phyloP scores from a whole-genome alignment of 441 rosid genomes.

The Corymbia calophylla region DNA sequence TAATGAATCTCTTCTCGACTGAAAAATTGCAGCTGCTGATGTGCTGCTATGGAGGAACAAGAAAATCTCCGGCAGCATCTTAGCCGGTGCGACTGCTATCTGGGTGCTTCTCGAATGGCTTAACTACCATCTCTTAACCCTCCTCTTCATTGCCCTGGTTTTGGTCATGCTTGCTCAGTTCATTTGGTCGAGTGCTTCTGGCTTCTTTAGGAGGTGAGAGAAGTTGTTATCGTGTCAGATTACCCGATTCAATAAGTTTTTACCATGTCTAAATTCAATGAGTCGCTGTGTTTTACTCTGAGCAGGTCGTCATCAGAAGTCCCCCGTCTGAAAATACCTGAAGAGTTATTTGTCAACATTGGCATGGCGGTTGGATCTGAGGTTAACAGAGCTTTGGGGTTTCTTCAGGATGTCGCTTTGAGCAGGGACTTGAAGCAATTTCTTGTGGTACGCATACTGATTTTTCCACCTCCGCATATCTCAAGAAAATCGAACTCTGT shows the following conservation, averaged over 20 bases:
- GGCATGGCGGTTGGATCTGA: conserved; percentile 18
- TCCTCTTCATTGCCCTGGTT: conserved; percentile 34
- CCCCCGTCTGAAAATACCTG: conserved; percentile 26
- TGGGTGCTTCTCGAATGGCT: conserved; percentile 47
- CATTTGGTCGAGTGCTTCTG: conserved; percentile 30
- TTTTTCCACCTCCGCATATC: not conserved
- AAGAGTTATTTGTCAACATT: conserved; percentile 12
- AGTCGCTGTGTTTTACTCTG: not conserved
- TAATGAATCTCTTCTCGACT: not conserved
- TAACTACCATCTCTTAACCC: conserved; percentile 38
- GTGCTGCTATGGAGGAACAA: conserved; percentile 47
- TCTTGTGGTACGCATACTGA: conserved; percentile 17
- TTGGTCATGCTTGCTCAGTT: conserved; percentile 22
- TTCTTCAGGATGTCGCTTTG: conserved; percentile 26
- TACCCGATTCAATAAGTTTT: not conserved
- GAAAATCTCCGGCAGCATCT: conserved; percentile 24
- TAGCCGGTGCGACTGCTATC: conserved; percentile 27
- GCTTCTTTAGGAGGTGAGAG: not conserved
- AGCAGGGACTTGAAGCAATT: conserved; percentile 35
- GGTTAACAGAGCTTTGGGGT: conserved; percentile 17
- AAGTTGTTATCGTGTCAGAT: not conserved
- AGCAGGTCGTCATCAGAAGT: conserved; percentile 39
- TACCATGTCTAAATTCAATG: not conserved
- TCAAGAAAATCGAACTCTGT: not conserved
- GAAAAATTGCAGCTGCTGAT: conserved; percentile 37